Conservation (phyloP, 2,329 filamentous ascomycete genomes). For the Teratosphaeria epicoccoides region DNA sequence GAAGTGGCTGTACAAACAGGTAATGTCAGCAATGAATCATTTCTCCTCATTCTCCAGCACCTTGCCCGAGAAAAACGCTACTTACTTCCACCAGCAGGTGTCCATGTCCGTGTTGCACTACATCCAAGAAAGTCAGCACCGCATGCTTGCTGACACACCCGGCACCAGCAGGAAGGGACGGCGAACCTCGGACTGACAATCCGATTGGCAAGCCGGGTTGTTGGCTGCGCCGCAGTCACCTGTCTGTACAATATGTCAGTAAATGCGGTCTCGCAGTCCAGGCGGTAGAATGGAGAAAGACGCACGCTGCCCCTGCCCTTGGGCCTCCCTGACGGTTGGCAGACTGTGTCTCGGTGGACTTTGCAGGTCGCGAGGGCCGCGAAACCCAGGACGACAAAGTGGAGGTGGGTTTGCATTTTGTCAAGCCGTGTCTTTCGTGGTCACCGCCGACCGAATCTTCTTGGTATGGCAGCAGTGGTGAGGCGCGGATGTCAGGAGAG, state of each 20-base stretch:
- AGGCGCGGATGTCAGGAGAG: too few relatives aligned
- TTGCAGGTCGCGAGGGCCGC: neutral
- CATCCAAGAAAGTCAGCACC: too few relatives aligned
- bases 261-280: too few relatives aligned
- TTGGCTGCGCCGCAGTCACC: too few relatives aligned
- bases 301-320: too few relatives aligned
- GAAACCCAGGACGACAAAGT: neutral
- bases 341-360: neutral
- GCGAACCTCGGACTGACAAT: neutral
- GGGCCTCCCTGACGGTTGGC: neutral
- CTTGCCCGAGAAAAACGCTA: neutral
- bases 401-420: neutral
- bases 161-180: neutral
- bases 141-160: neutral
- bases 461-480: too few relatives aligned
- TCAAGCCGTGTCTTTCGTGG: too few relatives aligned
- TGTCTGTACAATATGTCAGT: too few relatives aligned
- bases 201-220: too few relatives aligned
- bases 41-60: neutral
- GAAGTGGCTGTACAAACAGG: neutral
- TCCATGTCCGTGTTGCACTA: neutral
- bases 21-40: neutral
- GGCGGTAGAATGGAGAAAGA: too few relatives aligned
- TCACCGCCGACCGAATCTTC: too few relatives aligned
- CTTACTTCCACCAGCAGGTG: neutral